Percentiles rank a stretch among this genome's conserved stretches.
Evolutionary conservation across 2,329 filamentous ascomycete genomes (phyloP).

Genomic region (Aspergillus jensenii): DNA sequence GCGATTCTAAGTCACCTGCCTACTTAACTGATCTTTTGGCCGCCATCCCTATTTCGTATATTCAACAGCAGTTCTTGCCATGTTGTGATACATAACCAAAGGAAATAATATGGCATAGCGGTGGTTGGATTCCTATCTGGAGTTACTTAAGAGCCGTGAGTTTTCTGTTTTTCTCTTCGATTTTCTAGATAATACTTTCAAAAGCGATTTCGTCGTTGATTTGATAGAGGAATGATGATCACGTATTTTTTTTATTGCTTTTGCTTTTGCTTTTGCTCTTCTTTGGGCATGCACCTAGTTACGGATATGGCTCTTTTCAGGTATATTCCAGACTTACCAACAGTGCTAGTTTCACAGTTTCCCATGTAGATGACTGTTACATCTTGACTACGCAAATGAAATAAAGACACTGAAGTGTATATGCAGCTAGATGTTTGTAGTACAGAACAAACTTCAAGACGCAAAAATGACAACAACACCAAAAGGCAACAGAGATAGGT

Average conservation of each 20-base stretch:
- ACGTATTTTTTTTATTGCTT: not conserved
- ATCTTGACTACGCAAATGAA: not conserved
- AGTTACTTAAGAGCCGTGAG: not conserved
- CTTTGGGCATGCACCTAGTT: not conserved
- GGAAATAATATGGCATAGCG: not conserved
- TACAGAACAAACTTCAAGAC: not conserved
- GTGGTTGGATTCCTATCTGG: not conserved
- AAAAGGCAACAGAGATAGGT: not conserved
- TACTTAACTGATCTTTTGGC: not conserved
- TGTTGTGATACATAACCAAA: no score
- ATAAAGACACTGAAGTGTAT: not conserved
- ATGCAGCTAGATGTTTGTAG: not conserved
- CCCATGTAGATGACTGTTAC: not conserved
- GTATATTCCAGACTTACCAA: no score
- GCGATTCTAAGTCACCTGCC: constrained; percentile 47
- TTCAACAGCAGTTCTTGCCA: no score
- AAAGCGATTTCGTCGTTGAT: not conserved
- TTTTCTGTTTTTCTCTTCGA: not conserved
- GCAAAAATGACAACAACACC: constrained; percentile 1
- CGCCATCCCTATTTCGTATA: not conserved
- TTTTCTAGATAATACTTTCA: not conserved
- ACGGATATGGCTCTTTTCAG: no score
- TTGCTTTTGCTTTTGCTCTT: not conserved
- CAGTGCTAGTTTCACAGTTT: no score
- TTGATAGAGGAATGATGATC: no score